A percentile compares a stretch with the other conserved stretches of the same genome.
Evolutionary conservation across 2,329 filamentous ascomycete species (phyloP).

Genomic region (Colletotrichum viniferum): DNA sequence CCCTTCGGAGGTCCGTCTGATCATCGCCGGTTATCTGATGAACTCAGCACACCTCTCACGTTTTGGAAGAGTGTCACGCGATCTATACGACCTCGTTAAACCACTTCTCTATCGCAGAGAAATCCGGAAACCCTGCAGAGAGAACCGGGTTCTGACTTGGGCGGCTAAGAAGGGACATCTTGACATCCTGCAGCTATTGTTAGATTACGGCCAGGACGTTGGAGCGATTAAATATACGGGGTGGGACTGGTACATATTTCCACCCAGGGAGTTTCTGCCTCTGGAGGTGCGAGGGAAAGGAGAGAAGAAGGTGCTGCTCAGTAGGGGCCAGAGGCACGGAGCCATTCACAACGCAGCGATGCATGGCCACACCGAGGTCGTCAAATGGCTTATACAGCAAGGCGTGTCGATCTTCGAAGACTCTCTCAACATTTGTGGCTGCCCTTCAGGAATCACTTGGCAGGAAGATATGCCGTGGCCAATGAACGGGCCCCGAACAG

Average conservation of each 20-base stretch:
- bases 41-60: neutral
- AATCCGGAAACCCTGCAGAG: neutral
- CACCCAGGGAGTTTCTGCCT: neutral
- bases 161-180: neutral
- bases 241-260: neutral
- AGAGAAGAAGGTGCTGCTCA: neutral
- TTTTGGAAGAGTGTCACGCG: neutral
- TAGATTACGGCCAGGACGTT: neutral
- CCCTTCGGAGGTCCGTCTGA: neutral
- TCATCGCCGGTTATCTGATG: neutral
- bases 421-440: neutral
- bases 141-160: neutral
- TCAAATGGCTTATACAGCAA: neutral
- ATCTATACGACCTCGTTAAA: neutral
- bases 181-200: neutral
- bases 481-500: neutral
- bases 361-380: neutral
- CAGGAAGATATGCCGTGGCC: neutral
- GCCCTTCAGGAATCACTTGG: neutral
- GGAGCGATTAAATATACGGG: neutral
- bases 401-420: neutral
- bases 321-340: neutral
- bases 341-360: neutral
- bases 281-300: neutral
- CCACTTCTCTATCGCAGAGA: neutral